These are phyloP conservation scores for Microbotryum silenes-acaulis DNA, from an alignment of 1,284 basidiomycete genomes.

Conservation along the genomic window DNA sequence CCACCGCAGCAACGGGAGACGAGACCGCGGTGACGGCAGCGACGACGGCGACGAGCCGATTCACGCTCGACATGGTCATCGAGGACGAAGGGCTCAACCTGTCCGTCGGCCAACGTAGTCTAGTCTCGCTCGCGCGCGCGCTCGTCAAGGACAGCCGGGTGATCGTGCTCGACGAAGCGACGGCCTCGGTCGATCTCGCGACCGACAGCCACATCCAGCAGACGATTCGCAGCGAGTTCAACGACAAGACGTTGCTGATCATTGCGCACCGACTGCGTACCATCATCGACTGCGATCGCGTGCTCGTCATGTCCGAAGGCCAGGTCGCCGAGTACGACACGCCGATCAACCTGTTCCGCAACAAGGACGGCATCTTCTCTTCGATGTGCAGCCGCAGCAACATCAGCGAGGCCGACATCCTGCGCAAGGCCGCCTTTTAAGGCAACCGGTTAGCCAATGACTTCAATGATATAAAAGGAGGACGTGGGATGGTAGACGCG, in stretches of 20 bases:
- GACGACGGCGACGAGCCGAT: conserved; percentile 43
- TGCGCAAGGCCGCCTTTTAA: background rate
- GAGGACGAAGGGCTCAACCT: conserved; percentile 81
- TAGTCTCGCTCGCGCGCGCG: conserved; percentile 73
- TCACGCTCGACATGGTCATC: conserved; percentile 69
- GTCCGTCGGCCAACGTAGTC: conserved; percentile 56
- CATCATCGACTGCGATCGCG: conserved; percentile 64
- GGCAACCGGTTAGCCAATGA: background rate
- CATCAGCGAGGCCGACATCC: background rate
- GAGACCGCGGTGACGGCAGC: conserved; percentile 29
- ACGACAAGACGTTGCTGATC: conserved; percentile 52
- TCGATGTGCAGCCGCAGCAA: conserved; percentile 9
- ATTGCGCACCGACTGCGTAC: conserved; percentile 60
- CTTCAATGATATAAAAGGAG: background rate
- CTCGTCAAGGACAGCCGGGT: conserved; percentile 68
- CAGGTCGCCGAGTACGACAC: conserved; percentile 55
- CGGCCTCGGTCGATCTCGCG: conserved; percentile 54
- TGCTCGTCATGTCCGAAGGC: conserved; percentile 67
- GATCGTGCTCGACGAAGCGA: conserved; percentile 55
- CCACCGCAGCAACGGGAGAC: background rate
- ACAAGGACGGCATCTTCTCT: conserved; percentile 22
- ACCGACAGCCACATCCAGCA: conserved; percentile 77
- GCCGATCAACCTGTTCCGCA: conserved; percentile 23
- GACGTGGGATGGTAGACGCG: background rate
- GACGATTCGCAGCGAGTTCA: conserved; percentile 76